Base-by-base conservation (phyloP, 1,139 yeast species). In the Candida sanyaensis region DNA sequence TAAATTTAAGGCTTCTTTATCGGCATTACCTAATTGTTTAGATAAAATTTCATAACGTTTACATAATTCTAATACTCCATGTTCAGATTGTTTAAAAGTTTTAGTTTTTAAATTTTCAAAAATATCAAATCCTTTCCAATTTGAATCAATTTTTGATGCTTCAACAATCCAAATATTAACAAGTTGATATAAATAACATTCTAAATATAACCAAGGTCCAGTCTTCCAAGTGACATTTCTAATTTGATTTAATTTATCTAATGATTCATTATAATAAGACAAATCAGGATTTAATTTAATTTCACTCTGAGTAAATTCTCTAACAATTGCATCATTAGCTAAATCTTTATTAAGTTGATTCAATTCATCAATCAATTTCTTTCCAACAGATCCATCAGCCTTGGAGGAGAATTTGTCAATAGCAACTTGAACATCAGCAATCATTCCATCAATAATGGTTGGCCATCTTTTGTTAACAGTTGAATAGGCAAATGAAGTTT, bases 191-290 rank as follows among this genome's bases (percentile, higher is more conserved):
- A 93, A 64, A 62, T 86, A 86, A 64, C 97, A 87, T 66, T 95
- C 99, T 44, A 88, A 75, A 60, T 77, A 86, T 48, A 93, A 72
- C 99, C 99, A 93, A 17, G 96, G 97, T 0, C 93, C 96, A n/a
- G 85, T 77, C 51, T 75, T 71, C 98, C 97, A 93, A 17, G 86
- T 79, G n/a, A 68, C 67, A 27, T 57, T 54, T 46, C 59, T 62
- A 12, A 50, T 58, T 48, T 62, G 46, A 47, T 65, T 63, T 37
- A 64, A 56, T 26, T 61, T 58, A 4, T 56, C 62, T 44, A 81
- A 62, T 9, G 74, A 71, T 2, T 72, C 74, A 61, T 87, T 84
- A 62, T 77, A 86, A 6, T 78, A 69, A 12, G 60, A 58, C 50
- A 86, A 78, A 45, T 78, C 74, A 4, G 74, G 68, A 51, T 79